These are phyloP conservation scores for Flueggea neowawraea DNA, from an alignment of 441 rosid genomes.

Conservation along the genomic window DNA sequence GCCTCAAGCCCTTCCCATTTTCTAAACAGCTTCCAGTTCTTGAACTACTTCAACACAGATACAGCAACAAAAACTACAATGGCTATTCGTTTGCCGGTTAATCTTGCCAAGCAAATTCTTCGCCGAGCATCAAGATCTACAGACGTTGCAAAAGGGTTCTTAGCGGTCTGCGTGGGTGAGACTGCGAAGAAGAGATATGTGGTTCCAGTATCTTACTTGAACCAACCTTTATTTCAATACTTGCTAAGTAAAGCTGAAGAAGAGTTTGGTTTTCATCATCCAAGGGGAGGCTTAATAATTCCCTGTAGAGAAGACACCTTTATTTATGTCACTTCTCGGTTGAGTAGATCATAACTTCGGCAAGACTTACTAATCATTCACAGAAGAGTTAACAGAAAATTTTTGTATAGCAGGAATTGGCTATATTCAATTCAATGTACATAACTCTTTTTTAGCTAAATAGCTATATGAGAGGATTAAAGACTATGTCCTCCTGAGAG, in stretches of 20 bases:
- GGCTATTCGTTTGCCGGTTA: constrained; percentile 6
- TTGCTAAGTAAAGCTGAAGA: constrained; percentile 8
- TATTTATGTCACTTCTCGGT: background rate
- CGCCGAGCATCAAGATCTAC: background rate
- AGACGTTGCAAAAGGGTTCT: constrained; percentile 5
- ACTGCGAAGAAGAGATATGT: constrained; percentile 8
- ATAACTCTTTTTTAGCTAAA: background rate
- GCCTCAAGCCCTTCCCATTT: background rate
- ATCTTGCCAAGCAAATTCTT: constrained; percentile 4
- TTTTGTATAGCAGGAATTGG: background rate
- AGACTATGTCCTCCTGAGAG: background rate
- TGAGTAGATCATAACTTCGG: background rate
- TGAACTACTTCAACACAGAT: background rate
- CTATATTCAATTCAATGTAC: constrained; percentile 3
- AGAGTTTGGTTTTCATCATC: constrained; percentile 10
- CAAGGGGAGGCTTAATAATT: constrained; percentile 8
- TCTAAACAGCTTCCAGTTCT: background rate
- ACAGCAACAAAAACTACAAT: background rate
- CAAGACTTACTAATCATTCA: too few relatives aligned
- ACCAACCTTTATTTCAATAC: constrained; percentile 9
- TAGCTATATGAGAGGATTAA: background rate
- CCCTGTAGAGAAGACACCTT: constrained; percentile 12
- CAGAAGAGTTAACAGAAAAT: background rate
- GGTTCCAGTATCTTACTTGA: constrained; percentile 7
- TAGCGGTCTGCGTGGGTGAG: constrained; percentile 8